These are phyloP conservation scores for Paraphoma chrysanthemicola DNA, from an alignment of 2,329 filamentous ascomycete species.

Conservation along the genomic window DNA sequence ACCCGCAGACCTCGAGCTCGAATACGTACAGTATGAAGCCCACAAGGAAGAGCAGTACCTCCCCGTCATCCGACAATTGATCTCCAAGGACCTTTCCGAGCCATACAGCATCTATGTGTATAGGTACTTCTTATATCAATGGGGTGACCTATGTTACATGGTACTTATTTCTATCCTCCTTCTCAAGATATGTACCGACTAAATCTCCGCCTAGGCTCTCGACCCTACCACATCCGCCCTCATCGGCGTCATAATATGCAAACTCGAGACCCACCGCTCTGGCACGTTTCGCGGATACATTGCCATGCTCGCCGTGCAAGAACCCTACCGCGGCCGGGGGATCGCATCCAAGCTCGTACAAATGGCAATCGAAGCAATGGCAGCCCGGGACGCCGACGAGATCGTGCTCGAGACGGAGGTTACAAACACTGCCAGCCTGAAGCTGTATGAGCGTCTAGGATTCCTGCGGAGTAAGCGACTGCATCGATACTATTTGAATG, in stretches of 20 bases:
- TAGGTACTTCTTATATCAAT: slow-evolving; percentile 96
- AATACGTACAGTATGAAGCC: slow-evolving; percentile 66
- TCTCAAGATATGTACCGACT: not conserved
- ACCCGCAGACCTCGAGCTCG: slow-evolving; percentile 48
- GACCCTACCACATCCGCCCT: slow-evolving; percentile 63
- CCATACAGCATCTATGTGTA: slow-evolving; percentile 99
- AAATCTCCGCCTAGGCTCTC: slow-evolving; percentile 31
- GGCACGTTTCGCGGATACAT: slow-evolving; percentile 94
- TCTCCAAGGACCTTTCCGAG: slow-evolving; percentile 95
- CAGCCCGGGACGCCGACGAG: slow-evolving; percentile 82
- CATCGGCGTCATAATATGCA: slow-evolving; percentile 91
- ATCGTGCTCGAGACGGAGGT: slow-evolving; percentile 96
- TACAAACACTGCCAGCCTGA: slow-evolving; percentile 86
- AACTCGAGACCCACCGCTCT: slow-evolving; percentile 87
- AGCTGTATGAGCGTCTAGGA: slow-evolving; percentile 89
- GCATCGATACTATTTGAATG: slow-evolving; percentile 95
- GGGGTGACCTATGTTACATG: slow-evolving; percentile 97
- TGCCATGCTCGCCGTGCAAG: slow-evolving; percentile 94
- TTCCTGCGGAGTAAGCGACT: slow-evolving; percentile 92
- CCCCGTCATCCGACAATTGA: slow-evolving; percentile 86
- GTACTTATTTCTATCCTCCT: slow-evolving; percentile 53
- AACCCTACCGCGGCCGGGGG: slow-evolving; percentile 79
- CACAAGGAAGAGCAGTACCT: slow-evolving; percentile 72
- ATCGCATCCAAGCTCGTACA: slow-evolving; percentile 88
- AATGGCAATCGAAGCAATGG: slow-evolving; percentile 91